Percentiles rank a stretch among this genome's conserved stretches.
phyloP scores from a whole-genome alignment of 768 basidiomycete genomes.

The Hydnomerulius pinastri region DNA sequence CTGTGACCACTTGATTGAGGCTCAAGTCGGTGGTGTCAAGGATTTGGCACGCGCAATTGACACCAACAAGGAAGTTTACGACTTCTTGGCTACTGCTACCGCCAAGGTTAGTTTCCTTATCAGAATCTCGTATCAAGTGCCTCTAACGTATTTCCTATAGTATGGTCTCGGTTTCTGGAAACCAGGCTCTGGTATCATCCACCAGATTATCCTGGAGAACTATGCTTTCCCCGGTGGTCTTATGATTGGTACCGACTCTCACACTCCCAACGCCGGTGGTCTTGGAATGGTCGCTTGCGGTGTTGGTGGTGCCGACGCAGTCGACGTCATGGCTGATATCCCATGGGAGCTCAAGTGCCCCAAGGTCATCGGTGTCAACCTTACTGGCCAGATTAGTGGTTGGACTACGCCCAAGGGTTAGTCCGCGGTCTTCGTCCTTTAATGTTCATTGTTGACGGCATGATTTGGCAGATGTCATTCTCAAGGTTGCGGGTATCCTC shows the following conservation, averaged over 20 bases:
- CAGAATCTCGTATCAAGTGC: not conserved
- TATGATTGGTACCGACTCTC: constrained; percentile 99
- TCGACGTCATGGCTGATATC: constrained; percentile 97
- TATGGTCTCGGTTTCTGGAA: constrained; percentile 99
- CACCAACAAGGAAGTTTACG: constrained; percentile 98
- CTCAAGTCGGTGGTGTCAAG: constrained; percentile 90
- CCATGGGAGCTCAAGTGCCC: constrained; percentile 99
- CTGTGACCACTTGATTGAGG: constrained; percentile 99
- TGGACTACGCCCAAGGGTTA: constrained; percentile 98
- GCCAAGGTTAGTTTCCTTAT: constrained; percentile 63
- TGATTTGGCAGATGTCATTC: constrained; percentile 77
- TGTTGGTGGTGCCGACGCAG: constrained; percentile 99
- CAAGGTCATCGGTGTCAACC: constrained; percentile 97
- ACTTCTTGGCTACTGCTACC: constrained; percentile 96
- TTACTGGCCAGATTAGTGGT: constrained; percentile 91
- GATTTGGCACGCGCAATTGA: constrained; percentile 91
- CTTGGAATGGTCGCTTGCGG: constrained; percentile 99
- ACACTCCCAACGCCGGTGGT: constrained; percentile 99
- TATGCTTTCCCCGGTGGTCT: constrained; percentile 99
- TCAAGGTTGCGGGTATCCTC: constrained; percentile 98
- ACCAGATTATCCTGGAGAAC: constrained; percentile 99
- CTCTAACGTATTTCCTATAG: constrained; percentile 35
- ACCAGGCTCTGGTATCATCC: constrained; percentile 98
- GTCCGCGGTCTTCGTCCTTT: constrained; percentile 10
- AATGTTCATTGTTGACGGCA: constrained; percentile 9